These are phyloP conservation scores for Candida silvicultrix DNA, from an alignment of 805 yeast species.

Conservation along the genomic window DNA sequence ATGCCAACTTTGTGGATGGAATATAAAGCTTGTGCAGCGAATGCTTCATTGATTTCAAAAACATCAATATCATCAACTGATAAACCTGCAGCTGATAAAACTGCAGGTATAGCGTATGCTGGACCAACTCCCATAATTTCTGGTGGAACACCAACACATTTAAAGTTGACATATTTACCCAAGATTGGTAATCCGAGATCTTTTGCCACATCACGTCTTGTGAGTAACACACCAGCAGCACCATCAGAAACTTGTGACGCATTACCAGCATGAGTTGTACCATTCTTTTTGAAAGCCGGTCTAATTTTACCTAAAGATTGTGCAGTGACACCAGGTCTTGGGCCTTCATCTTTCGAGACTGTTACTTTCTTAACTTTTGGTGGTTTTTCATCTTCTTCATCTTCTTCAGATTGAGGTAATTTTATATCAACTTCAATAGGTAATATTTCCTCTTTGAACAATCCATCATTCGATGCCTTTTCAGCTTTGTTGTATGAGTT, in stretches of 20 bases:
- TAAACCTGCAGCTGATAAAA: conserved; percentile 57
- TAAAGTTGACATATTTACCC: conserved; percentile 76
- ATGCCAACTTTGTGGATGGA: conserved; percentile 62
- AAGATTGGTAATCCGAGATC: conserved; percentile 61
- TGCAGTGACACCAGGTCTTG: conserved; percentile 80
- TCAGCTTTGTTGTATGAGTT: conserved; percentile 81
- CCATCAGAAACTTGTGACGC: conserved; percentile 96
- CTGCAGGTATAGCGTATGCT: conserved; percentile 87
- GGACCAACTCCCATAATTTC: conserved; percentile 99
- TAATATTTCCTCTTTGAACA: conserved; percentile 84
- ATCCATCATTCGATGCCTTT: conserved; percentile 59
- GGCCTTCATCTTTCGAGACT: conserved; percentile 80
- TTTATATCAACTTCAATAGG: conserved; percentile 63
- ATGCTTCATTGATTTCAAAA: conserved; percentile 92
- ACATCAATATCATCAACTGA: conserved; percentile 60
- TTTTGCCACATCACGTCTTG: conserved; percentile 83
- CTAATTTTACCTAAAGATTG: conserved; percentile 65
- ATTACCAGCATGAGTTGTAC: conserved; percentile 92
- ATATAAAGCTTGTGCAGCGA: conserved; percentile 89
- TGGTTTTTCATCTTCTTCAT: conserved; percentile 49
- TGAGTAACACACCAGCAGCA: conserved; percentile 83
- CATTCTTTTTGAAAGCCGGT: conserved; percentile 80
- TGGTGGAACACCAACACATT: conserved; percentile 91
- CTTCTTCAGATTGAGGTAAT: conserved; percentile 38
- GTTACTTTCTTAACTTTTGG: conserved; percentile 23